Evolutionary conservation across 352 stramenopile genomes (phyloP).

Genomic region (Globisporangium parvum): DNA sequence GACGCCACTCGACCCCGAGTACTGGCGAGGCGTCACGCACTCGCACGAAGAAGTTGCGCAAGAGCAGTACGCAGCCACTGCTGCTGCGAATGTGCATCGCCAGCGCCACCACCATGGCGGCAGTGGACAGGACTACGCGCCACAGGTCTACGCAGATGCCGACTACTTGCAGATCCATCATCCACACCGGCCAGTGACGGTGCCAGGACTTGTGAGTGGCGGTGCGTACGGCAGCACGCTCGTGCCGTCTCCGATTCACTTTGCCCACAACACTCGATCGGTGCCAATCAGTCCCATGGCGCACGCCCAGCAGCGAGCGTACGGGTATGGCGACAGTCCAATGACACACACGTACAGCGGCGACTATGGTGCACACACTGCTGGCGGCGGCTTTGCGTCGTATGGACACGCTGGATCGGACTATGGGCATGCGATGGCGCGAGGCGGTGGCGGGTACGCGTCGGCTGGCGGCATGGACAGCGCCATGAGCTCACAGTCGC

Average conservation of each 20-base stretch:
- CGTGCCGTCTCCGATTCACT: slow-evolving; percentile 24
- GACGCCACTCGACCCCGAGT: slow-evolving; percentile 63
- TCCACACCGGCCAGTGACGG: slow-evolving; percentile 20
- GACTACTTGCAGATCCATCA: background rate
- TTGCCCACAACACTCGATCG: slow-evolving; percentile 1
- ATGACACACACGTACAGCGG: slow-evolving; percentile 2
- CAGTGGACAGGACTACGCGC: background rate
- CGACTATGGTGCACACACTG: background rate
- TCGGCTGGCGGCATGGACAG: background rate
- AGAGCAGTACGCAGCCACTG: slow-evolving; percentile 7
- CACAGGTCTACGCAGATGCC: background rate
- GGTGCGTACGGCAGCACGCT: slow-evolving; percentile 8
- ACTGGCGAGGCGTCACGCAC: slow-evolving; percentile 69
- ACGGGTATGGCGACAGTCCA: slow-evolving; percentile 3
- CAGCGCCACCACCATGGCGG: background rate
- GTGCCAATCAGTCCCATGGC: slow-evolving; percentile 25
- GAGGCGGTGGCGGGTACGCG: background rate
- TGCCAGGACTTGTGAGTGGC: slow-evolving; percentile 6
- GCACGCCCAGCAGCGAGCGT: slow-evolving; percentile 4
- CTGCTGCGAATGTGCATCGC: slow-evolving; percentile 7
- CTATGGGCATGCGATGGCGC: background rate
- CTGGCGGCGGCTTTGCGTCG: background rate
- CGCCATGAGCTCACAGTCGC: slow-evolving; percentile 5
- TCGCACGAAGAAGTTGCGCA: slow-evolving; percentile 24
- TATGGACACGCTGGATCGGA: background rate